A percentile compares a stretch with the other conserved stretches of the same genome.
Conservation (phyloP, 108 stramenopile species). For the Fistulifera solaris region DNA sequence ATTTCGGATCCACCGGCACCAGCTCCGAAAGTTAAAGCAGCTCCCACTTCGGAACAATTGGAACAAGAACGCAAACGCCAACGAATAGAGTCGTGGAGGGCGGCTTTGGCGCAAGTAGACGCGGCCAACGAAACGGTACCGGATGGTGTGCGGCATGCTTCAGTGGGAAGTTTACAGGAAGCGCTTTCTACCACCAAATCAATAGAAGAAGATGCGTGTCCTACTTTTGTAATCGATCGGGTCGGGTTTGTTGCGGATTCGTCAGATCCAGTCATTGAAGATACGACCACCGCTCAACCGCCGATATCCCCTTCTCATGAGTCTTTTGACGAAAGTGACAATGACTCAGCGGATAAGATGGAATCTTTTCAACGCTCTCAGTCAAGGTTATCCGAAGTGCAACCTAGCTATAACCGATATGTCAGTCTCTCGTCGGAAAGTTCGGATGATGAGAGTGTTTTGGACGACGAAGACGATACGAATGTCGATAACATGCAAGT, state of each 20-base stretch:
- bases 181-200: background rate
- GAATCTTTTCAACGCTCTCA: background rate
- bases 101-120: no score
- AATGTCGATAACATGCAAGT: constrained; percentile 24
- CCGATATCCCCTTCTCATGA: background rate
- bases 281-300: background rate
- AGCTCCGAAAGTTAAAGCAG: background rate
- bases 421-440: constrained; percentile 12
- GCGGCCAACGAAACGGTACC: background rate
- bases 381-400: background rate
- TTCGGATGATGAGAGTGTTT: constrained; percentile 27
- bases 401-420: background rate
- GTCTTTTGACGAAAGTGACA: background rate
- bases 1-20: constrained; percentile 16
- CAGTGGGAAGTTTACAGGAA: background rate
- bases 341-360: background rate
- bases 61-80: constrained; percentile 1
- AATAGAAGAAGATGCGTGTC: background rate
- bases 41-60: background rate
- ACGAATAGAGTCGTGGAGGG: constrained; percentile 5
- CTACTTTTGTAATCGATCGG: no score
- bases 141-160: background rate
- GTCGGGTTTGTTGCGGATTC: no score
- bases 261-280: no score
- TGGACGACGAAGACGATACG: constrained; percentile 23